Base-by-base conservation (phyloP, 2,329 filamentous ascomycete species). In the Colletotrichum phormii region DNA sequence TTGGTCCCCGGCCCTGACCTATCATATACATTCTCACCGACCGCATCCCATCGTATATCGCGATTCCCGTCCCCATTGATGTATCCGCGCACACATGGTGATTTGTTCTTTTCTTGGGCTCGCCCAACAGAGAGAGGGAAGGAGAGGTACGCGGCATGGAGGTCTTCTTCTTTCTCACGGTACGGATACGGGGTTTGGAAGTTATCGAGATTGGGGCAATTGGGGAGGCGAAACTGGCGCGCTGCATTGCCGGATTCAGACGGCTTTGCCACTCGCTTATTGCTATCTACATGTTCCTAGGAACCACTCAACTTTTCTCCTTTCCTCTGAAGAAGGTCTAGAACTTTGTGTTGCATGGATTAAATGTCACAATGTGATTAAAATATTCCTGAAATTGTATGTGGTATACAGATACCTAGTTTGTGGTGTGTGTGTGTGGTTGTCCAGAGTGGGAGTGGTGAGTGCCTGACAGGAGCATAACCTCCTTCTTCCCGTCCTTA, bases 21-120 rank as follows among this genome's bases (percentile, higher is more conserved):
- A 67, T 71, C 64, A 67, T 26, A 24, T 12, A 22, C 49, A 35
- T 31, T 63, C 24, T 53, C 13, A 31, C n/a, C 31, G 51, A 72
- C 58, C 42, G 51, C 64, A 63, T 63, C 58, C 37, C 53, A 53
- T 57, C 26, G 12, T 13, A 24, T 42, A 33, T 8, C 37, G 26
- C 33, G 54, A 15, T 29, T 42, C 22, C 29, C 26, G 26, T 29
- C 35, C 31, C 22, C 51, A 49, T 37, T 42, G 24, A 58, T 26
- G 33, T 9, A 5, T 35, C 51, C 22, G 31, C 42, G 60, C 22
- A 59, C n/a, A n/a, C 55, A 13, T 13, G 31, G n/a, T 22, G 33
- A 42, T n/a, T 42, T 35, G 7, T 42, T 18, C 15, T 31, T 42
- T 60, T 42, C 24, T 59, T 15, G 37, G 42, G 15, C 18, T 49